Percentiles rank a stretch among this genome's conserved stretches.
Conservation (phyloP, 2,329 filamentous ascomycete species). For the Macrophomina phaseolina region DNA sequence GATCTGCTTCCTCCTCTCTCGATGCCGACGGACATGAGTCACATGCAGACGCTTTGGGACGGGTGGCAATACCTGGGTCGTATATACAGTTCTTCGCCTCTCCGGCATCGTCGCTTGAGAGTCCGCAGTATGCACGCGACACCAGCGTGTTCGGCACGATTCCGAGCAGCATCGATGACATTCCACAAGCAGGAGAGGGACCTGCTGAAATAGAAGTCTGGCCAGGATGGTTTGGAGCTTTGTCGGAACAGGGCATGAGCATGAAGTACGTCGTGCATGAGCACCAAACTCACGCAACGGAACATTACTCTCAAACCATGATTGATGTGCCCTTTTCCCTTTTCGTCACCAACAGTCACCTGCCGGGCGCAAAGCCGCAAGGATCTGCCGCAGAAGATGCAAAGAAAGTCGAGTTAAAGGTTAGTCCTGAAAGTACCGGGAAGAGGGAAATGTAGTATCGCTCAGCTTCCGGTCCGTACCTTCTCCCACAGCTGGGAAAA, state of each 20-base stretch:
- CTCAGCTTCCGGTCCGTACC: background rate
- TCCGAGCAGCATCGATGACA: constrained; percentile 52
- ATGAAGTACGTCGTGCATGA: constrained; percentile 26
- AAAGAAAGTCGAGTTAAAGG: background rate
- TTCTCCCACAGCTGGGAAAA: background rate
- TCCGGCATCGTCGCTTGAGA: constrained; percentile 26
- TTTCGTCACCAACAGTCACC: background rate
- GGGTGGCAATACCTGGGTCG: constrained; percentile 68
- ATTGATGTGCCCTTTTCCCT: constrained; percentile 12
- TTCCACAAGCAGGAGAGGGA: constrained; percentile 32
- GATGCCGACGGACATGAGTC: background rate
- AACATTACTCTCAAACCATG: background rate
- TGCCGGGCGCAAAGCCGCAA: background rate
- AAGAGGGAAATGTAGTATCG: background rate
- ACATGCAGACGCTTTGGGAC: constrained; percentile 44
- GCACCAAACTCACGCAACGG: background rate
- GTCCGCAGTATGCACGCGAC: background rate
- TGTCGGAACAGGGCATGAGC: constrained; percentile 62
- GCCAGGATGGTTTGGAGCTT: constrained; percentile 62
- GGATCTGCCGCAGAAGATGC: too few species aligned
- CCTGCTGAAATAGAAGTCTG: constrained; percentile 31
- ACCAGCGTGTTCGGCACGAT: constrained; percentile 42
- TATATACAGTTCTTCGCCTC: constrained; percentile 55
- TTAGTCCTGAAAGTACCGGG: background rate
- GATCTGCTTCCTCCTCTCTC: too few species aligned